phyloP scores from a whole-genome alignment of 352 stramenopile genomes.

The Phytophthora fragariae region DNA sequence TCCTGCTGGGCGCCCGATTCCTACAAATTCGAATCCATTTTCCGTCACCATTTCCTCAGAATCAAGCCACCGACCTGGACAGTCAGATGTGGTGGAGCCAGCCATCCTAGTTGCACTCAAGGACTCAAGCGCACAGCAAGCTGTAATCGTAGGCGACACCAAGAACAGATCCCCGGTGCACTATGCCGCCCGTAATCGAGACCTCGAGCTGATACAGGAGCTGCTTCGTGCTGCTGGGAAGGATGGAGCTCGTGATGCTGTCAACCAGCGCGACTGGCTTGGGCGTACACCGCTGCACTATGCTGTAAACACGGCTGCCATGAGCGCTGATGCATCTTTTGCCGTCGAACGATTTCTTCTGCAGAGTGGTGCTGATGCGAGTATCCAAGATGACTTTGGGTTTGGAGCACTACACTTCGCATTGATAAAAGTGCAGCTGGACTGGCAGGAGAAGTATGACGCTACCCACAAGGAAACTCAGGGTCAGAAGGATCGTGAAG shows the following conservation, averaged over 20 bases:
- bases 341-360: constrained; percentile 80
- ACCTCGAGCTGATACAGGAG: constrained; percentile 62
- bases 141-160: constrained; percentile 52
- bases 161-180: constrained; percentile 67
- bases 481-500: constrained; percentile 43
- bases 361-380: constrained; percentile 58
- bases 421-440: constrained; percentile 70
- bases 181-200: constrained; percentile 65
- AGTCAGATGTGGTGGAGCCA: constrained; percentile 27
- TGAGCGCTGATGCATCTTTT: constrained; percentile 80
- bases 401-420: constrained; percentile 74
- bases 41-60: constrained; percentile 23
- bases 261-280: constrained; percentile 62
- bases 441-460: constrained; percentile 73
- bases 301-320: constrained; percentile 70
- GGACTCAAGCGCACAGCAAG: constrained; percentile 51
- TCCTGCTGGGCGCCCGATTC: constrained; percentile 12
- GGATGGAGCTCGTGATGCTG: constrained; percentile 39
- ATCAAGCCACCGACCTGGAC: constrained; percentile 2
- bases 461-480: constrained; percentile 36
- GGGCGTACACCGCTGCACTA: constrained; percentile 75
- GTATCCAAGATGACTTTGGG: constrained; percentile 65
- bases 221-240: constrained; percentile 51
- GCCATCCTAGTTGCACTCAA: constrained; percentile 65
- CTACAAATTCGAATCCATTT: constrained; percentile 19